Evolutionary conservation across 2,329 filamentous ascomycete species (phyloP).

Genomic region (Xylariaceae sp.): DNA sequence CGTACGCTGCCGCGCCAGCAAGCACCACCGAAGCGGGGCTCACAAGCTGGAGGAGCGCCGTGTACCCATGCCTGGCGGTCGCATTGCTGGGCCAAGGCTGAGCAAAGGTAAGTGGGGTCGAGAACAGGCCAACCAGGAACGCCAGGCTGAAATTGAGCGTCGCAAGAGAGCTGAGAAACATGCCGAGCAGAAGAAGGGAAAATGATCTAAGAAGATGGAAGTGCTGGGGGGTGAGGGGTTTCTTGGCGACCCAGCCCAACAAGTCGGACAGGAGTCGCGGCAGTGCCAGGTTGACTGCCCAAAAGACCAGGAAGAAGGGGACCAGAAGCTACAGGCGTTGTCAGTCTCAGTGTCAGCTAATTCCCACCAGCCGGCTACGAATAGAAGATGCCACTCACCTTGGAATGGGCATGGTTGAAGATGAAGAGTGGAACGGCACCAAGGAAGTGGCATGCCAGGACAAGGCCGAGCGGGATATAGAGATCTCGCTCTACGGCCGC

Average conservation of each 20-base stretch:
- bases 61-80: conserved; percentile 37
- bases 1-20: conserved; percentile 41
- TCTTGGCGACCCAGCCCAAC: conserved; percentile 37
- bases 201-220: conserved; percentile 80
- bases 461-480: conserved; percentile 66
- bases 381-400: conserved; percentile 44
- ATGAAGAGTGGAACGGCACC: conserved; percentile 76
- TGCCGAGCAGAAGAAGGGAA: conserved; percentile 84
- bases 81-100: conserved; percentile 40
- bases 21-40: conserved; percentile 56
- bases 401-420: conserved; percentile 69
- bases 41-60: conserved; percentile 51
- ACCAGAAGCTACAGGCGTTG: conserved; percentile 49
- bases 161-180: conserved; percentile 86
- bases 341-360: conserved; percentile 1
- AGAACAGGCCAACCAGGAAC: conserved; percentile 75
- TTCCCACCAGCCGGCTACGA: not conserved
- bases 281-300: conserved; percentile 48
- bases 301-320: conserved; percentile 53
- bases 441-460: conserved; percentile 67
- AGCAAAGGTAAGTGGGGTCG: conserved; percentile 74
- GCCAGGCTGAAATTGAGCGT: conserved; percentile 94
- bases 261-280: conserved; percentile 52
- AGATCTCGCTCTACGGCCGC: conserved; percentile 55
- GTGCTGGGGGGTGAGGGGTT: conserved; percentile 57